phyloP scores from a whole-genome alignment of 306 rosid species.

The Hippophae rhamnoides region DNA sequence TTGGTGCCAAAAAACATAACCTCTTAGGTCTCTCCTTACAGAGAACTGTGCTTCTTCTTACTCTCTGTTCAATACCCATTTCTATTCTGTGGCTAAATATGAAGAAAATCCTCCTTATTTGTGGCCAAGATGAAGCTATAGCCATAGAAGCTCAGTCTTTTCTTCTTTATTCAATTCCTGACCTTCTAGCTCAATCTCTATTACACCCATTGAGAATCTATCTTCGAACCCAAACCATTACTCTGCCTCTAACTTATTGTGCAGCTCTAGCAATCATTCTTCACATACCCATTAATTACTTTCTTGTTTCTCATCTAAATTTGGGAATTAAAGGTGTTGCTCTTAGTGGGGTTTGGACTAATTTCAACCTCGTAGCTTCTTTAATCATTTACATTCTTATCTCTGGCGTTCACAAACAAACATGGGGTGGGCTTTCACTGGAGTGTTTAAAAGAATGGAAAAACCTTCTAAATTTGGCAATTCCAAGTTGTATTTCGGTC shows the following conservation, averaged over 20 bases:
- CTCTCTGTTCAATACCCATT: not conserved
- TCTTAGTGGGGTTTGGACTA: not conserved
- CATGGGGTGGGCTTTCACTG: slow-evolving; percentile 60
- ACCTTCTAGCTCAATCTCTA: slow-evolving; percentile 1
- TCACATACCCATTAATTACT: slow-evolving; percentile 22
- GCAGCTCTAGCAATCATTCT: slow-evolving; percentile 55
- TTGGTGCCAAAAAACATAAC: slow-evolving; percentile 52
- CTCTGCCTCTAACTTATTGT: slow-evolving; percentile 71
- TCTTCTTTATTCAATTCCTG: not conserved
- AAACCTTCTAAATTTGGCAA: slow-evolving; percentile 49
- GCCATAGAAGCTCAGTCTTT: not conserved
- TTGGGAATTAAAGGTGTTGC: slow-evolving; percentile 5
- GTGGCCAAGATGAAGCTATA: slow-evolving; percentile 1
- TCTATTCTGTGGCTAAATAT: slow-evolving; percentile 1
- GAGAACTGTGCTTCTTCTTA: slow-evolving; percentile 18
- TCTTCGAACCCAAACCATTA: slow-evolving; percentile 71
- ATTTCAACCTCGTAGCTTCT: not conserved
- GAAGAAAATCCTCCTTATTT: not conserved
- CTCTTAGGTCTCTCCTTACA: not conserved
- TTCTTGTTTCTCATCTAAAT: not conserved
- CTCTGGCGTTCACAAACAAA: slow-evolving; percentile 38
- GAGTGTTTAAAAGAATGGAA: slow-evolving; percentile 56
- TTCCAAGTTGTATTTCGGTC: slow-evolving; percentile 83
- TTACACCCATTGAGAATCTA: slow-evolving; percentile 81
- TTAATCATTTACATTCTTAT: not conserved